phyloP scores from a whole-genome alignment of 345 rosid genomes.

The Citropsis articulata region DNA sequence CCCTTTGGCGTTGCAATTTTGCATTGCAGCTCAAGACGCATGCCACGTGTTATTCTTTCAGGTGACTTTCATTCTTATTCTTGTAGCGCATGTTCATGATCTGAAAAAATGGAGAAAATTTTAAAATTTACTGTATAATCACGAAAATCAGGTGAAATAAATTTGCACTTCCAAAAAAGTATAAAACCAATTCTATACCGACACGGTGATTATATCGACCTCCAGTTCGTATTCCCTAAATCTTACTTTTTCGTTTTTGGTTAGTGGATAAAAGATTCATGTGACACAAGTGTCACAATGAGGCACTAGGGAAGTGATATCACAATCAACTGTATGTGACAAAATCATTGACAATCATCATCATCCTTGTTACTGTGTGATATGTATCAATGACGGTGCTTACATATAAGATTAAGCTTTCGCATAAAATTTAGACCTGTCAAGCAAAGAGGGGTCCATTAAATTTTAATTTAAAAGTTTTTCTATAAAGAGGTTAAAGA shows the following conservation, averaged over 20 bases:
- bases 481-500: not conserved
- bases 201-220: not conserved
- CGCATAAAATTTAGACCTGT: not conserved
- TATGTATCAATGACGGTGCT: not conserved
- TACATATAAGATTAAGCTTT: not conserved
- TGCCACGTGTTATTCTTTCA: too few relatives aligned
- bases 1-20: too few relatives aligned
- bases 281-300: not conserved
- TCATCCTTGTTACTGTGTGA: not conserved
- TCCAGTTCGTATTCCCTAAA: not conserved
- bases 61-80: too few relatives aligned
- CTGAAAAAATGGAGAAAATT: not conserved
- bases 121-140: not conserved
- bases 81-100: too few relatives aligned
- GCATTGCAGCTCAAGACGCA: too few relatives aligned
- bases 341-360: not conserved
- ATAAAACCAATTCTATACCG: too few relatives aligned
- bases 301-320: not conserved
- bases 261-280: not conserved
- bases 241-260: not conserved
- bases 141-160: not conserved
- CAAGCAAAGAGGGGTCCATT: not conserved
- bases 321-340: not conserved
- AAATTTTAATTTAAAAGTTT: not conserved
- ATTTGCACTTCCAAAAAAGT: not conserved